Evolutionary conservation across 2,329 filamentous ascomycete species (phyloP).

Genomic region (Sclerotinia spermophila): DNA sequence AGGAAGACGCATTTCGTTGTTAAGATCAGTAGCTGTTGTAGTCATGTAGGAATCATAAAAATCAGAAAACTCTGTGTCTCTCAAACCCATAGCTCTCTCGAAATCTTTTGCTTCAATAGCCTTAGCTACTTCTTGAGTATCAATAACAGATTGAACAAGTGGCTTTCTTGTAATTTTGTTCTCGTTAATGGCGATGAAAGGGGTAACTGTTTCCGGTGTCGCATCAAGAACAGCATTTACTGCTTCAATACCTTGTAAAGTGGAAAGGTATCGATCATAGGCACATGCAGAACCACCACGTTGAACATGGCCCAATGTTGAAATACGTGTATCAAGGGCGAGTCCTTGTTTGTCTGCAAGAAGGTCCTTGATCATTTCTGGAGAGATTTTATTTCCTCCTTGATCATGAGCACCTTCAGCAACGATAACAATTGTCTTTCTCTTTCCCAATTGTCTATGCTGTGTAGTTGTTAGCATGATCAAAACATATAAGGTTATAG

Average conservation of each 20-base stretch:
- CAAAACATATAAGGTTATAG: background rate
- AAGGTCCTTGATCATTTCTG: constrained; percentile 78
- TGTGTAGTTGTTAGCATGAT: constrained; percentile 39
- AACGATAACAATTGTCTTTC: constrained; percentile 97
- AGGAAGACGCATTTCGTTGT: constrained; percentile 61
- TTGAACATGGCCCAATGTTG: constrained; percentile 95
- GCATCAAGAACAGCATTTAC: constrained; percentile 89
- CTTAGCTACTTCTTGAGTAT: constrained; percentile 79
- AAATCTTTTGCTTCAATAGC: constrained; percentile 86
- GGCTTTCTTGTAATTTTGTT: constrained; percentile 95
- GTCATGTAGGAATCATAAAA: constrained; percentile 89
- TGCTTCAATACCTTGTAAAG: constrained; percentile 89
- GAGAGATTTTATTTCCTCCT: constrained; percentile 77
- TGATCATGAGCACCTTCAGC: constrained; percentile 90
- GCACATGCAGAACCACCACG: constrained; percentile 88
- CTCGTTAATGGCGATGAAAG: constrained; percentile 94
- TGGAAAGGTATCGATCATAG: constrained; percentile 90
- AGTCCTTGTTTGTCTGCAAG: constrained; percentile 75
- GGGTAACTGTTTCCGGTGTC: constrained; percentile 83
- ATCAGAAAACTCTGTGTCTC: constrained; percentile 90
- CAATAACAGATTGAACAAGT: constrained; percentile 80
- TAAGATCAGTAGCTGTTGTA: constrained; percentile 78
- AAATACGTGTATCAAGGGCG: constrained; percentile 86
- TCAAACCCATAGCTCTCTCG: constrained; percentile 77
- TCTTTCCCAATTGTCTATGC: constrained; percentile 86